These are phyloP conservation scores for Schizonepeta tenuifolia DNA, from an alignment of 257 asterid species.

Conservation along the genomic window DNA sequence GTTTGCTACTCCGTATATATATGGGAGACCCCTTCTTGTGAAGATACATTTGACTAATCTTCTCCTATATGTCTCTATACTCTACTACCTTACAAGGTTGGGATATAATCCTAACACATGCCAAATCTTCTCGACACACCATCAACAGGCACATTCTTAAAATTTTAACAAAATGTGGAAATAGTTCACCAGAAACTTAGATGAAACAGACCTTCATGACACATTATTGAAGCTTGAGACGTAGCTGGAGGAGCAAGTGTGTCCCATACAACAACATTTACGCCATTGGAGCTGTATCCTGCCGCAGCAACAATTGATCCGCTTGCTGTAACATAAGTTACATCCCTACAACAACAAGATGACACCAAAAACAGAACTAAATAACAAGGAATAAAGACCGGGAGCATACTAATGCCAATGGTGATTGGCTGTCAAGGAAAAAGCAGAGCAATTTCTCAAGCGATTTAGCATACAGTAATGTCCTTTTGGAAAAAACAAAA, in stretches of 20 bases:
- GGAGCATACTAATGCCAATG: constrained; percentile 27
- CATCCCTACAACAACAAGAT: constrained; percentile 67
- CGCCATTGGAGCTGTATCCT: constrained; percentile 88
- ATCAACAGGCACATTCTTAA: background rate
- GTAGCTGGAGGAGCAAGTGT: constrained; percentile 97
- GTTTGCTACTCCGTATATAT: no score
- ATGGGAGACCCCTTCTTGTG: no score
- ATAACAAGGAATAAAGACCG: constrained; percentile 3
- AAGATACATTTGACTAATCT: no score
- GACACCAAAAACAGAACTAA: constrained; percentile 27
- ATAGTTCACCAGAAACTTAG: constrained; percentile 23
- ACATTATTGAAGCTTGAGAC: constrained; percentile 95
- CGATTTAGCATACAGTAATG: background rate
- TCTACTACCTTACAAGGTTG: background rate
- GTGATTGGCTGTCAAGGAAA: constrained; percentile 18
- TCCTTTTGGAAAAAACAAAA: no score
- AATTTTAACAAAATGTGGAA: constrained; percentile 15
- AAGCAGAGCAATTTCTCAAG: constrained; percentile 15
- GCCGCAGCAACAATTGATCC: constrained; percentile 97
- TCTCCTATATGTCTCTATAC: no score
- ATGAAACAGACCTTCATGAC: constrained; percentile 88
- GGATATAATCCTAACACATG: background rate
- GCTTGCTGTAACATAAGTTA: constrained; percentile 85
- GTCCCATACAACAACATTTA: constrained; percentile 96
- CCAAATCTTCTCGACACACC: background rate